Percentiles rank a stretch among this genome's conserved stretches.
Evolutionary conservation across 257 asterid species (phyloP).

Genomic region (Scutellaria minor): DNA sequence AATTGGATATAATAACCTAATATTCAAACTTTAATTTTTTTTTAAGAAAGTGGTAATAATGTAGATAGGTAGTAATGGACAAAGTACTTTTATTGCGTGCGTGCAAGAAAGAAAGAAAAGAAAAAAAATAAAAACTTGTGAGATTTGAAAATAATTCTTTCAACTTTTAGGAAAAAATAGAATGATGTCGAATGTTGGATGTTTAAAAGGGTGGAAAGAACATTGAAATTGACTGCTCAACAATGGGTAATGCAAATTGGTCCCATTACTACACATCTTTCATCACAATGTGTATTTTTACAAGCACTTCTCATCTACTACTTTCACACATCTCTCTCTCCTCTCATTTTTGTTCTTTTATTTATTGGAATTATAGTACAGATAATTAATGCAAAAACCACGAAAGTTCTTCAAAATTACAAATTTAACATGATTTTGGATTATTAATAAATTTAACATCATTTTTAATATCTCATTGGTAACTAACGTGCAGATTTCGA

Average conservation of each 20-base stretch:
- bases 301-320: slow-evolving; percentile 41
- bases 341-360: too few relatives aligned
- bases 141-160: slow-evolving; percentile 24
- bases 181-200: slow-evolving; percentile 59
- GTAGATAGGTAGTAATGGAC: slow-evolving; percentile 43
- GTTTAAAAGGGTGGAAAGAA: slow-evolving; percentile 51
- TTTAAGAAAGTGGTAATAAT: slow-evolving; percentile 30
- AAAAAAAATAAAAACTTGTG: slow-evolving; percentile 32
- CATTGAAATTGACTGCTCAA: slow-evolving; percentile 79
- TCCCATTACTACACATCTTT: slow-evolving; percentile 63
- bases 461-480: too few relatives aligned
- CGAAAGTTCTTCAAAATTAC: too few relatives aligned
- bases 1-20: neutral
- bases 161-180: slow-evolving; percentile 45
- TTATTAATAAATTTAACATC: too few relatives aligned
- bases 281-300: slow-evolving; percentile 48
- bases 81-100: slow-evolving; percentile 74
- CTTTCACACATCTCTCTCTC: too few relatives aligned
- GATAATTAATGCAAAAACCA: too few relatives aligned
- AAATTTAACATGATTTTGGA: too few relatives aligned
- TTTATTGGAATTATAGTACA: too few relatives aligned
- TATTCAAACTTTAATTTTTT: too few relatives aligned
- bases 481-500: too few relatives aligned
- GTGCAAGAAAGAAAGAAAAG: too few relatives aligned
- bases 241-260: slow-evolving; percentile 63